A percentile compares a stretch with the other conserved stretches of the same genome.
phyloP scores from a whole-genome alignment of 164 flowering plant genomes.

The Vitis rotundifolia region DNA sequence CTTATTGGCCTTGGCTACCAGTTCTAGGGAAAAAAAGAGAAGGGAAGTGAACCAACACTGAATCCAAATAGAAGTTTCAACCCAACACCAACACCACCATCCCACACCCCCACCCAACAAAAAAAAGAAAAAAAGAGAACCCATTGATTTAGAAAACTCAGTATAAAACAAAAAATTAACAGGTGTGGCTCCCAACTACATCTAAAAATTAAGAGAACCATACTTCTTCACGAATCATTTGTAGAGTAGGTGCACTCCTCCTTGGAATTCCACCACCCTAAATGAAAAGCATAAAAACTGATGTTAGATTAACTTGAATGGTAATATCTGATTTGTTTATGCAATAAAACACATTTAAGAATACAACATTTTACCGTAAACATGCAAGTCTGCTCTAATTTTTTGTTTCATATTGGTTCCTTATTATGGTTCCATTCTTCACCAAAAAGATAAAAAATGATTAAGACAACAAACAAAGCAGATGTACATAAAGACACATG shows the following conservation, averaged over 20 bases:
- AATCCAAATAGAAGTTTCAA: background rate
- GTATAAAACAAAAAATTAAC: background rate
- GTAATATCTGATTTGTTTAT: no score
- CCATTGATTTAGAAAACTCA: no score
- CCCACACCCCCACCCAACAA: no score
- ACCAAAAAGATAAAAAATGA: no score
- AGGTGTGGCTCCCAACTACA: background rate
- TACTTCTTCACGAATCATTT: conserved; percentile 92
- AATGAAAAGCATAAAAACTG: background rate
- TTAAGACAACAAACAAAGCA: no score
- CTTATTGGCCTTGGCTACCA: background rate
- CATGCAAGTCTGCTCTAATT: no score
- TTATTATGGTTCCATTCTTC: no score
- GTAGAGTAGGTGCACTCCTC: conserved; percentile 81
- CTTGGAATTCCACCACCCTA: conserved; percentile 96
- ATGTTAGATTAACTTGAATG: background rate
- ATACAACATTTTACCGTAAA: no score
- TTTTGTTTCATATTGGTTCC: no score
- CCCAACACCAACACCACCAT: background rate
- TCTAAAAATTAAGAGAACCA: conserved; percentile 20
- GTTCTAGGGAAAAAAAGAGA: background rate
- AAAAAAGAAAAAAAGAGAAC: no score
- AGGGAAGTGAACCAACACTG: background rate
- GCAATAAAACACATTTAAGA: no score
- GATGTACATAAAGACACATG: no score